phyloP scores from a whole-genome alignment of 2,329 filamentous ascomycete genomes.

The Penicillium sp. region DNA sequence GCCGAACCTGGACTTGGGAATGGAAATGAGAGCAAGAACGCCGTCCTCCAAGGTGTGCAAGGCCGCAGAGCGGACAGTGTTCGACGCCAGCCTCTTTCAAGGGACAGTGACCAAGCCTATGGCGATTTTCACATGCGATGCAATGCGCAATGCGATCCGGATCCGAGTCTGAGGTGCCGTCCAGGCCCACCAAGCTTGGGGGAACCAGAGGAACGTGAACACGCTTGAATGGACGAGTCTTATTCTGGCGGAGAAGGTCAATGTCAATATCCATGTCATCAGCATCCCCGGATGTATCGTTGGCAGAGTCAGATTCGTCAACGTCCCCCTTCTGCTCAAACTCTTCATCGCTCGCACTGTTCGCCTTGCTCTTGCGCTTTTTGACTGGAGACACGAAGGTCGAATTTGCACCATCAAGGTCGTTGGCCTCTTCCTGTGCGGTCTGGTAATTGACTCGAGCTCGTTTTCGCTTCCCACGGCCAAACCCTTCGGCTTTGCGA shows the following conservation, averaged over 20 bases:
- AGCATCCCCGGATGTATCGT: constrained; percentile 19
- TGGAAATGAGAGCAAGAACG: constrained; percentile 63
- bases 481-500: constrained; percentile 70
- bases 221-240: constrained; percentile 41
- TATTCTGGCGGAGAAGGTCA: constrained; percentile 9
- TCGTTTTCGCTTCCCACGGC: constrained; percentile 77
- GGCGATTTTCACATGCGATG: constrained; percentile 54
- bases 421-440: constrained; percentile 6
- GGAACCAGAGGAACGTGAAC: constrained; percentile 23
- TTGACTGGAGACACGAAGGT: constrained; percentile 22
- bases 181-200: constrained; percentile 9
- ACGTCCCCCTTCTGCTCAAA: constrained; percentile 31
- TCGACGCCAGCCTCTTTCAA: constrained; percentile 61
- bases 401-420: constrained; percentile 13
- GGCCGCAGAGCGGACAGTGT: constrained; percentile 63
- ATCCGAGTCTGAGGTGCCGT: constrained; percentile 17
- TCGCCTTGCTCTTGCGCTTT: constrained; percentile 7
- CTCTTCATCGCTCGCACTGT: constrained; percentile 32
- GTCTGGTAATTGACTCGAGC: constrained; percentile 46
- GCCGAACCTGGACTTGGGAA: constrained; percentile 61
- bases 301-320: constrained; percentile 23
- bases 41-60: constrained; percentile 58
- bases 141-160: constrained; percentile 39
- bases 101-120: constrained; percentile 60
- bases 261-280: constrained; percentile 18